Evolutionary conservation across 2,329 filamentous ascomycete species (phyloP).

Genomic region (Alternaria gaisen): DNA sequence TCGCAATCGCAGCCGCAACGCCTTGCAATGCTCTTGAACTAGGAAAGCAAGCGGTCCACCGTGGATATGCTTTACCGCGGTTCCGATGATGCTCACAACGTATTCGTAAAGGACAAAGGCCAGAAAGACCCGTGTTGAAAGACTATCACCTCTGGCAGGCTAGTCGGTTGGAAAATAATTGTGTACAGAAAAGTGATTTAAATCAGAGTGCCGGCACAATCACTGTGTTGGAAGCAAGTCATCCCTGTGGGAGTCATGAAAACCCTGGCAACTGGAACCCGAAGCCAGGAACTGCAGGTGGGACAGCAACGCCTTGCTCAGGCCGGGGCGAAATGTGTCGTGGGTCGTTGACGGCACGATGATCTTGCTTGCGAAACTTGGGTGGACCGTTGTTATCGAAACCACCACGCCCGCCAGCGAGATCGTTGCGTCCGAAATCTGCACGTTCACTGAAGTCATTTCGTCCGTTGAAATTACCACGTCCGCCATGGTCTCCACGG

Average conservation of each 20-base stretch:
- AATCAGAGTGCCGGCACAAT: neutral
- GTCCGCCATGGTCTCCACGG: conserved; percentile 24
- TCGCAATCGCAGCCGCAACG: conserved; percentile 24
- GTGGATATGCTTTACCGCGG: neutral
- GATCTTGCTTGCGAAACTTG: conserved; percentile 44
- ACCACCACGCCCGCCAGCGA: conserved; percentile 21
- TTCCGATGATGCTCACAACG: neutral
- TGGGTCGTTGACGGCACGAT: conserved; percentile 34
- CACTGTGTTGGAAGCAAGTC: neutral
- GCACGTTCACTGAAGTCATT: conserved; percentile 13
- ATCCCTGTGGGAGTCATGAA: conserved; percentile 13
- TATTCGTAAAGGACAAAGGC: conserved; percentile 6
- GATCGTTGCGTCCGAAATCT: conserved; percentile 17
- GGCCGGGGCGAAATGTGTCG: conserved; percentile 47
- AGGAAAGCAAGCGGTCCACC: conserved; percentile 1
- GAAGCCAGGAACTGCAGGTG: conserved; percentile 64
- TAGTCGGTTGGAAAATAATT: neutral
- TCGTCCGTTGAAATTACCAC: conserved; percentile 26
- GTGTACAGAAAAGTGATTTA: neutral
- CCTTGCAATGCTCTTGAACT: conserved; percentile 30
- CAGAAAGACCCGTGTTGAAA: neutral
- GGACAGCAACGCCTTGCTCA: conserved; percentile 58
- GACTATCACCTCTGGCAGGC: neutral
- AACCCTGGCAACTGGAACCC: conserved; percentile 58
- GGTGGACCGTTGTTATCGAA: conserved; percentile 23